Base-by-base conservation (phyloP, 192 early-diverging fungal species). In the Backusella luteola region DNA sequence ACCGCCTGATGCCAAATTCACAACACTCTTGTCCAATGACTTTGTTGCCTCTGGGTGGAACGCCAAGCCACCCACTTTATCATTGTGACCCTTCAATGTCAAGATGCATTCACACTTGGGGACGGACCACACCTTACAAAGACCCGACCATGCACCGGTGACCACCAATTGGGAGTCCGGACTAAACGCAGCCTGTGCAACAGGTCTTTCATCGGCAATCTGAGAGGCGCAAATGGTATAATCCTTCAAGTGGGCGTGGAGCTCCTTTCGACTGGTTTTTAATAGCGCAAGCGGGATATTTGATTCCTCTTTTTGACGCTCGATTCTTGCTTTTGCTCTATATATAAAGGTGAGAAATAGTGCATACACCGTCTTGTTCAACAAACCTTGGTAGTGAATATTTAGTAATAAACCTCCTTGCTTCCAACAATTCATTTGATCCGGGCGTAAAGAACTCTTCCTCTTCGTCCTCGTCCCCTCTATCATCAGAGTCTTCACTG, bases 401-500 rank as follows among this genome's bases (percentile, higher is more conserved):
- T 19, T 73, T 75, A 2, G 94, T 89, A 35, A 98, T 95, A 66
- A 86, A 80, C 35, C 87, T 79, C 66, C 96, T 80, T 14, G 93
- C 90, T 35, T 88, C 86, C 41, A 93, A 83, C 17, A 98, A 84
- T 73, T 88, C 88, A 5, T 85, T 80, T 5, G 90, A 76, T 41
- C 96, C 96, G 34, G 92, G 90, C 11, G 96, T 97, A 75, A 89
- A 95, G 77, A 92, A 95, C 75, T 94, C 95, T 44, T 95, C 93
- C 29, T 88, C 80, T 49, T 67, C 69, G 86, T 67, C 83, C 80
- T 86, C 82, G 52, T 90, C 93, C 23, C 85, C 85, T 41, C 76
- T 78, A 78, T 90, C 85, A 23, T 66, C 77, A 12, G 85, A 87
- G 19, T 79, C 87, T 21, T 83, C 87, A 34, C 87, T 87, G 29